Evolutionary conservation across 257 asterid species (phyloP), one percentile per base, ranked within the genome.

Genomic region (Capsicum pubescens): DNA sequence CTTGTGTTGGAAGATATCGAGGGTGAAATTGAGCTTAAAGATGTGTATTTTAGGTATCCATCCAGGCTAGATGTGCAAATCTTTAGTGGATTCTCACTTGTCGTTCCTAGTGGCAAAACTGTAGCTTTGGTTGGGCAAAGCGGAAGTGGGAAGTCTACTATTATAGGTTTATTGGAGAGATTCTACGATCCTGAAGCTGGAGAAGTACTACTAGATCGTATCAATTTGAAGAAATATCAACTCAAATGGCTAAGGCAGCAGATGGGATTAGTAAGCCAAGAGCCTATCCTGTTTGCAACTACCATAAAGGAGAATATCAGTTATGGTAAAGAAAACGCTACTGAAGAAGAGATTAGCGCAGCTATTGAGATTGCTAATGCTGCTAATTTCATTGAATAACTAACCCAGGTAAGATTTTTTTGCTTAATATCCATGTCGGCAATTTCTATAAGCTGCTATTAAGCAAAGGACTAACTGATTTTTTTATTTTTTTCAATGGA

Each of bases 121-220:
- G 71, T 69, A 42, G 89, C 90, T 78, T 60, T 88, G 56, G 89
- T 88, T 10, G 89, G 90, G 21, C 66, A 84, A 15, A 88, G 89
- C 36, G 90, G 90, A 57, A 80, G 88, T 12, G 89, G 90, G 14
- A 88, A 86, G 68, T 88, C 90, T 42, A 84, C 90, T 44, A 17
- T 82, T 61, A 86, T 88, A 9, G 82, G 46, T 79, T 69, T 88
- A 58, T 36, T 86, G 15, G 86, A 86, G 74, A 84, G 89, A 84
- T 88, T 88, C 63, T 88, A 88, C 76, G 90, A 88, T 63, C 89
- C 89, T 35, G 76, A 82, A 63, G 82, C 83, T 13, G 90, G 90
- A 39, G 82, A 86, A 82, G 83, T 86, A 72, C 79, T 84, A 16
- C 17, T 88, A 77, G 90, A 86, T 19, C 84, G 87, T 61, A 79